Evolutionary conservation across 495 filamentous ascomycete genomes (phyloP).

Genomic region (Hypoxylon fuscum): DNA sequence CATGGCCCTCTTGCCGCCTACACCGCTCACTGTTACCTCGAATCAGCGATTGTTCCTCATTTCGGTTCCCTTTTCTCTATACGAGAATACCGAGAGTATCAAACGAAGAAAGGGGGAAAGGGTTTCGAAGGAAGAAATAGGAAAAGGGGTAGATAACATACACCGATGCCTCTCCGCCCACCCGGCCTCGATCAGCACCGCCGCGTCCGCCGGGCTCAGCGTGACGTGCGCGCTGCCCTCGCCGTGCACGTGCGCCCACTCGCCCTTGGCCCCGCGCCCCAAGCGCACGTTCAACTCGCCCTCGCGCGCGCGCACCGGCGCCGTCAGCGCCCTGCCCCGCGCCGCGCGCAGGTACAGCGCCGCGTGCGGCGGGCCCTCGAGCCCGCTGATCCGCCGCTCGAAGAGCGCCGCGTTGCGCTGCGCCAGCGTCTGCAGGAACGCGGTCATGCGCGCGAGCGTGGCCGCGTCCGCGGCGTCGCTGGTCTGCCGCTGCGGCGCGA

Average conservation of each 20-base stretch:
- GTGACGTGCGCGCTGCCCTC: slow-evolving; percentile 47
- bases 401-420: slow-evolving; percentile 33
- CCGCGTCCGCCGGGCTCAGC: slow-evolving; percentile 45
- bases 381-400: slow-evolving; percentile 21
- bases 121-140: not conserved
- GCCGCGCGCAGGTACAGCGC: slow-evolving; percentile 42
- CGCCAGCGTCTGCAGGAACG: slow-evolving; percentile 22
- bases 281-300: slow-evolving; percentile 13
- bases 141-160: too few relatives aligned
- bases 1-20: slow-evolving; percentile 10
- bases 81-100: too few relatives aligned
- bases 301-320: not conserved
- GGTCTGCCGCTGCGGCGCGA: slow-evolving; percentile 49
- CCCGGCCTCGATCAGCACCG: slow-evolving; percentile 39
- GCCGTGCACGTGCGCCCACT: slow-evolving; percentile 46
- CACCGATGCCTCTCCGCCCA: slow-evolving; percentile 46
- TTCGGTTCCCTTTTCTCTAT: too few relatives aligned
- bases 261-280: slow-evolving; percentile 29
- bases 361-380: slow-evolving; percentile 40
- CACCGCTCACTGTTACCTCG: too few relatives aligned
- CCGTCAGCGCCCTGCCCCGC: not conserved
- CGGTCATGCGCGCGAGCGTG: too few relatives aligned
- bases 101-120: not conserved
- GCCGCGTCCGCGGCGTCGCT: not conserved
- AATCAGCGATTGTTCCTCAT: too few relatives aligned